Percentiles rank a stretch among this genome's conserved stretches.
Conservation (phyloP, 371 early-diverging fungal genomes). For the Rhizopus microsporus region DNA sequence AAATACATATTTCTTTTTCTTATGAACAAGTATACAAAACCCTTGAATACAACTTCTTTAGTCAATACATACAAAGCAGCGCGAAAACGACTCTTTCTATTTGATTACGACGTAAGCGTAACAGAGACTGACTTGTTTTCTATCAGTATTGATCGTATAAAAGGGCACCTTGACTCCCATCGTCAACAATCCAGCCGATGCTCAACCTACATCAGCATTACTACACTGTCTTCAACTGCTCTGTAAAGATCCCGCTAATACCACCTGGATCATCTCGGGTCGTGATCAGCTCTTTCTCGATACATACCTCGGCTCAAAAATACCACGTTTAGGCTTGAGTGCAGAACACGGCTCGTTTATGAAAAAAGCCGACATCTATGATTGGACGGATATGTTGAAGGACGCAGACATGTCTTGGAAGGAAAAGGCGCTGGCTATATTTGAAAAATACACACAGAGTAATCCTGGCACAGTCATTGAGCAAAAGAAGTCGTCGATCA, state of each 20-base stretch:
- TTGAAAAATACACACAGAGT: conserved; percentile 84
- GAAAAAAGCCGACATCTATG: conserved; percentile 76
- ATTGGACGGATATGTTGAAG: conserved; percentile 86
- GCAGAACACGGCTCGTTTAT: conserved; percentile 75
- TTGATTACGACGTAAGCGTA: conserved; percentile 26
- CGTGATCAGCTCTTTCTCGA: conserved; percentile 67
- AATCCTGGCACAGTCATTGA: conserved; percentile 93
- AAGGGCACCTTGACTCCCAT: conserved; percentile 83
- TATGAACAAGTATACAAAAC: conserved; percentile 16
- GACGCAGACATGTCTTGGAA: conserved; percentile 88
- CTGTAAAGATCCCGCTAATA: conserved; percentile 77
- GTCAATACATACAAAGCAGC: conserved; percentile 21
- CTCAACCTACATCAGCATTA: conserved; percentile 70
- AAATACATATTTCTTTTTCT: conserved; percentile 2
- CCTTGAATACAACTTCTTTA: conserved; percentile 14
- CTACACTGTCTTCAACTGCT: conserved; percentile 64
- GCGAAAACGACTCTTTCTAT: conserved; percentile 25
- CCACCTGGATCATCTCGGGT: conserved; percentile 92
- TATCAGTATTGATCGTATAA: neutral
- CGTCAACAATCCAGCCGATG: conserved; percentile 73
- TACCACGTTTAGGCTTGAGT: conserved; percentile 75
- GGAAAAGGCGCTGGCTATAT: conserved; percentile 82
- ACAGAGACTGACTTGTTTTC: conserved; percentile 10
- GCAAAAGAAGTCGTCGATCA: conserved; percentile 80
- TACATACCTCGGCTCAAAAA: conserved; percentile 66